Evolutionary conservation across 345 rosid genomes (phyloP), one percentile per base, ranked within the genome.

Genomic region (Turritis glabra): DNA sequence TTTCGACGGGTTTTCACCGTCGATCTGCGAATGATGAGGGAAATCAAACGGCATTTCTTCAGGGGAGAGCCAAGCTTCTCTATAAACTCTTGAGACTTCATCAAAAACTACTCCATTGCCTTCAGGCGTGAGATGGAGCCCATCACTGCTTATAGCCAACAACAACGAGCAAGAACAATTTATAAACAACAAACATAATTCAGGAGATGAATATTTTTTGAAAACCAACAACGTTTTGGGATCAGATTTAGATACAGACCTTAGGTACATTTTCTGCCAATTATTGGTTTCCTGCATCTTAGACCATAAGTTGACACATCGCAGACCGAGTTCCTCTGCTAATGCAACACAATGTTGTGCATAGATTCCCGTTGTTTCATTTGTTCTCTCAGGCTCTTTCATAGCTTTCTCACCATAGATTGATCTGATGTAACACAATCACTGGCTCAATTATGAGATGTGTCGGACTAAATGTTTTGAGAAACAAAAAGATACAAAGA

Each of bases 1-100:
- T 77, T 82, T 90, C 23, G 81, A 89, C 1, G 97, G 96, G 53
- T 86, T 79, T 43, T 83, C 59, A 46, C 81, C 85, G 32, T 88
- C 96, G 51, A 91, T 88, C 51, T 76, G 77, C 0, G 89, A 87
- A 78, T 87, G 89, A 79, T 79, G 87, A 69, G 98, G 97, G 78
- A 87, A 85, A 85, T 94, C 98, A n/a, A 44, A 41, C 0, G 96
- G 92, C 95, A 90, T 90, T 75, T 80, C 95, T 38, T 67, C 87
- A 46, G 97, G 87, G 25, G 80, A 41, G 48, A 90, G 89, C 92
- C 91, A 77, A 47, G 97, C 89, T 82, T 82, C 93, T 46, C 43
- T 77, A 67, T 88, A 87, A 38, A 83, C 89, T 51, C 75, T 77
- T 35, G 70, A 72, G 62, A 88, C 89, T 82, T 91, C 87, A 32